Evolutionary conservation across 495 filamentous ascomycete genomes (phyloP), one percentile per base, ranked within the genome.

Genomic region (Hypoxylon perforatum): DNA sequence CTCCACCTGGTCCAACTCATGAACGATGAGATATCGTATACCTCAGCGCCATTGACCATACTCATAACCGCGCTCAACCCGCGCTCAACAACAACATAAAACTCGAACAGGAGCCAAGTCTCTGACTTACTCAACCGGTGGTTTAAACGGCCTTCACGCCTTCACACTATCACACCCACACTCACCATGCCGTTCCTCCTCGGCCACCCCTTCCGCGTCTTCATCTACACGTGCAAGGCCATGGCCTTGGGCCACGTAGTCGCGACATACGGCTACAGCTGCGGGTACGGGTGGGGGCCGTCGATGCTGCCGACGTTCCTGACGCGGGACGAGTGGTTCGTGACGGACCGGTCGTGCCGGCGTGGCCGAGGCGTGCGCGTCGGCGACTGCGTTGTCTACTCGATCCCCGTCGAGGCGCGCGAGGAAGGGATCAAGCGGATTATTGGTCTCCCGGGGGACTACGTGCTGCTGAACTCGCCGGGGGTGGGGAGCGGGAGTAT

Each of bases 371-470:
- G 82, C 50, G 79, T 97, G 14, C 67, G 79, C 15, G 88, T 97
- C 30, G 95, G 95, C 14, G 95, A 99, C 77, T 68, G 97, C 14
- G 88, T 98, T 55, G 83, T 82, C 36, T 96, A 90, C 76, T 78
- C 83, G 21, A 91, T 93, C 69, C 94, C 94, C 10, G 80, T 86
- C 35, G 86, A 89, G 39, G 73, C 82, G 48, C 84, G 84, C n/a
- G 80, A 83, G 22, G 75, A 86, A 48, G 91, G 82, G 12, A 79
- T 90, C 9, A 99, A 99, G 82, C 81, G 95, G 58, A 88, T 98
- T 18, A 66, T 97, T 23, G 95, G 94, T 2, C 78, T 97, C 85
- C 87, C 87, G 11, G 95, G 95, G 12, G 95, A 99, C 78, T 97
- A 95, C 78, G 93, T 97, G 30, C 78, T 91, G 62, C 80, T 84